phyloP scores from a whole-genome alignment of 2,329 filamentous ascomycete species.

The Thermochaetoides dissita region DNA sequence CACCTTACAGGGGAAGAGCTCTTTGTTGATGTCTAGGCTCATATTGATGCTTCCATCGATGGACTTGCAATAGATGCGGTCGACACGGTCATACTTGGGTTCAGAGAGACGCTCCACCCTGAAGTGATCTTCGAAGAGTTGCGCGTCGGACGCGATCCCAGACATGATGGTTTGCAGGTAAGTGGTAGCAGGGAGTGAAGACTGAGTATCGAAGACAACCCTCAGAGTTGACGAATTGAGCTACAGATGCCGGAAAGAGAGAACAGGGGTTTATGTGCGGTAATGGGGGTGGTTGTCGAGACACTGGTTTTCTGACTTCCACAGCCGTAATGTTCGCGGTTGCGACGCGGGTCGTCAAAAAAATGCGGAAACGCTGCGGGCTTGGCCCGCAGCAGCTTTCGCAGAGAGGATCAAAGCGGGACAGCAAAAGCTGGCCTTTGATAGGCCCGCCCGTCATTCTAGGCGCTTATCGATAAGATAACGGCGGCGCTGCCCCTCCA shows the following conservation, averaged over 20 bases:
- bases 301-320: too few species aligned
- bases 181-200: not conserved
- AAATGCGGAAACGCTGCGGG: conserved; percentile 4
- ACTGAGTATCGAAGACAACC: too few species aligned
- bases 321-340: not conserved
- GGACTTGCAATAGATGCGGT: conserved; percentile 66
- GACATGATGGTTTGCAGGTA: conserved; percentile 23
- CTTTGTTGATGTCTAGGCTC: conserved; percentile 83
- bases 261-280: not conserved
- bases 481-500: too few species aligned
- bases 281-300: too few species aligned
- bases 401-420: not conserved
- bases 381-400: not conserved
- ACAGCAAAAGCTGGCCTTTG: too few species aligned
- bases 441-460: too few species aligned
- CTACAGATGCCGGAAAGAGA: not conserved
- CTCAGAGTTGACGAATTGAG: too few species aligned
- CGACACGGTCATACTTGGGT: conserved; percentile 89
- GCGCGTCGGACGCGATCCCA: conserved; percentile 61
- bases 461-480: too few species aligned
- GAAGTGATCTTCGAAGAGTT: conserved; percentile 90
- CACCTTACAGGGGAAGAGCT: conserved; percentile 66
- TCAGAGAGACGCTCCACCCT: conserved; percentile 65
- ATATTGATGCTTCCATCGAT: conserved; percentile 42
- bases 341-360: conserved; percentile 5